Evolutionary conservation across 1,284 basidiomycete genomes (phyloP).

Genomic region (Leccinum griseonigrum): DNA sequence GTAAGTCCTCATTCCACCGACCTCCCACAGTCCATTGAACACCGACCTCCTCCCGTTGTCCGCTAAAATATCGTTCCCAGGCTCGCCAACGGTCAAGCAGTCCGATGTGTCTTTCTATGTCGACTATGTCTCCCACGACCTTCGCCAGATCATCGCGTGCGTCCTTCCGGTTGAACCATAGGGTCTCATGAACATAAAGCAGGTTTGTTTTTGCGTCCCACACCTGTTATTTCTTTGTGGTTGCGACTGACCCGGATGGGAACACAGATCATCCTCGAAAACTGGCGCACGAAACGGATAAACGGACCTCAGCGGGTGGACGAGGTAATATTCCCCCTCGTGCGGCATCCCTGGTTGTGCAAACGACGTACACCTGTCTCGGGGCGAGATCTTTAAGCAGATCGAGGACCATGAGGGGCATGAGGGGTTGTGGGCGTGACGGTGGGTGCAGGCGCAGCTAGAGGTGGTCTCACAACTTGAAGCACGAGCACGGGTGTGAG

Average conservation of each 20-base stretch:
- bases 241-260: background rate
- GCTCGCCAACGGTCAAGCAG: slow-evolving; percentile 7
- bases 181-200: background rate
- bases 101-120: slow-evolving; percentile 27
- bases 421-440: slow-evolving; percentile 86
- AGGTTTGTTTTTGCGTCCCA: background rate
- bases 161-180: slow-evolving; percentile 82
- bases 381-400: slow-evolving; percentile 75
- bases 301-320: background rate
- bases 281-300: background rate
- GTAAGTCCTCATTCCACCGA: slow-evolving; percentile 2
- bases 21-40: background rate
- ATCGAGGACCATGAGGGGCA: slow-evolving; percentile 95
- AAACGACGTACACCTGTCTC: slow-evolving; percentile 41
- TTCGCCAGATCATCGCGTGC: slow-evolving; percentile 69
- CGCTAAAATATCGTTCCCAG: background rate
- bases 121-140: slow-evolving; percentile 43
- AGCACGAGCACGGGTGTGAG: background rate
- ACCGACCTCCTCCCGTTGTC: too few species aligned
- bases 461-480: too few species aligned
- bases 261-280: background rate
- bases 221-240: background rate
- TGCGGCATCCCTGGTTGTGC: background rate
- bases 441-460: slow-evolving; percentile 76
- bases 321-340: slow-evolving; percentile 5